Evolutionary conservation across 495 filamentous ascomycete species (phyloP).

Genomic region (Xylaria sp.): DNA sequence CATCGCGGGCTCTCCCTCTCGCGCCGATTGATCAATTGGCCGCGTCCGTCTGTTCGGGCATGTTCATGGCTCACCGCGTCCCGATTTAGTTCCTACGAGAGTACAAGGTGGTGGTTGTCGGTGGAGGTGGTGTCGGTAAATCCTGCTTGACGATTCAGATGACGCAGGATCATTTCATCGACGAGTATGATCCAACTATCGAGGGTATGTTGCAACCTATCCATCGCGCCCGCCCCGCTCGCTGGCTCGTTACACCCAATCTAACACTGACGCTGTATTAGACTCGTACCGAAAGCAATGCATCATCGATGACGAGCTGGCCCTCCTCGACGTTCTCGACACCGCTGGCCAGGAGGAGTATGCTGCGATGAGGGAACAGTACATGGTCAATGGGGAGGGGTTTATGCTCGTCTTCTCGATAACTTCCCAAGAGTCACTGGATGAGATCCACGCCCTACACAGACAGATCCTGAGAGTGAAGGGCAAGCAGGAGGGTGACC

Average conservation of each 20-base stretch:
- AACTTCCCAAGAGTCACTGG: constrained; percentile 94
- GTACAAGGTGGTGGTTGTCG: constrained; percentile 98
- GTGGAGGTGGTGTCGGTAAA: constrained; percentile 97
- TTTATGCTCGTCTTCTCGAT: constrained; percentile 98
- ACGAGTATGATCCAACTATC: constrained; percentile 99
- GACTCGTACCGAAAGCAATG: constrained; percentile 99
- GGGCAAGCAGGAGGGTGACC: constrained; percentile 80
- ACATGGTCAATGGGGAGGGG: constrained; percentile 99
- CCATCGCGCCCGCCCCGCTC: constrained; percentile 3
- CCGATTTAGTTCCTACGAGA: constrained; percentile 87
- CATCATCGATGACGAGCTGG: constrained; percentile 96
- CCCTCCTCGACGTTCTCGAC: constrained; percentile 95
- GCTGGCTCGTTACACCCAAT: neutral
- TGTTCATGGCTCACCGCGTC: neutral
- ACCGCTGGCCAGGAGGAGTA: constrained; percentile 99
- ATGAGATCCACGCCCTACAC: constrained; percentile 97
- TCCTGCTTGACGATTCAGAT: constrained; percentile 99
- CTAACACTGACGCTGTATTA: constrained; percentile 46
- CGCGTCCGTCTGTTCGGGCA: neutral
- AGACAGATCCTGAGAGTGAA: constrained; percentile 98
- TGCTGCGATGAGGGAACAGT: constrained; percentile 99
- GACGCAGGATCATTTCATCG: constrained; percentile 98
- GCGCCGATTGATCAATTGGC: constrained; percentile 17
- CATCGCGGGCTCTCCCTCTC: constrained; percentile 1
- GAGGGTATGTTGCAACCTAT: constrained; percentile 72